Base-by-base conservation (phyloP, 2,329 filamentous ascomycete species). In the Diplodia intermedia region DNA sequence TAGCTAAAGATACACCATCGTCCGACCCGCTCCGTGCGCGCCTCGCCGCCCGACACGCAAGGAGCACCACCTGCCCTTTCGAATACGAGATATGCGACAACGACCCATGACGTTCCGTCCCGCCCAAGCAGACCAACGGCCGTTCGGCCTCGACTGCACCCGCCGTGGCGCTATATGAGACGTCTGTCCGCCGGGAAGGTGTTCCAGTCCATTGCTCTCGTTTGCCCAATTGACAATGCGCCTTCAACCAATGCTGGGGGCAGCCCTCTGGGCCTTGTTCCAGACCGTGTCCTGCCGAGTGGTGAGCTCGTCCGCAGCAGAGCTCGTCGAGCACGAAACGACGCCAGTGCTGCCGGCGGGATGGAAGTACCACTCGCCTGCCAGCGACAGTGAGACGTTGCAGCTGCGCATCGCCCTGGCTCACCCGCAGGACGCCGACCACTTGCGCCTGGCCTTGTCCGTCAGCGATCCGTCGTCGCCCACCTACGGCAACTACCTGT, bases 401-500 rank as follows among this genome's bases (percentile, higher is more conserved):
- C 36, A 36, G n/a, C 66, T 70, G 6, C 66, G 53, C 20, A 61
- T 70, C 29, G 60, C 69, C 14, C 36, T 70, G 11, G 23, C 15
- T 2, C 68, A 68, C 15, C 60, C 47, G 1, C 29, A 20, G 2
- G 68, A 69, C 18, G n/a, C 38, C 5, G 40, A 69, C 14, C 68
- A 69, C 29, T n/a, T 70, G 18, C 60, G 68, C n/a, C 55, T 69
- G 14, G 69, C 69, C 14, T 20, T 50, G 4, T 23, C 66, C 31
- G 56, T 70, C 26, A 69, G 68, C 40, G 43, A 70, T 8, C 84
- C 83, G 1, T 77, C 77, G 2, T 76, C 80, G 65, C 68, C 75
- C 1, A 72, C 75, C 12, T 85, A 85, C 70, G 83, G 83, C 23
- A 73, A 82, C 54, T 83, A 84, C 71, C 76, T 83, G 69, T 77